Conservation (phyloP, 2,329 filamentous ascomycete species). For the Cladosporium sphaerospermum region DNA sequence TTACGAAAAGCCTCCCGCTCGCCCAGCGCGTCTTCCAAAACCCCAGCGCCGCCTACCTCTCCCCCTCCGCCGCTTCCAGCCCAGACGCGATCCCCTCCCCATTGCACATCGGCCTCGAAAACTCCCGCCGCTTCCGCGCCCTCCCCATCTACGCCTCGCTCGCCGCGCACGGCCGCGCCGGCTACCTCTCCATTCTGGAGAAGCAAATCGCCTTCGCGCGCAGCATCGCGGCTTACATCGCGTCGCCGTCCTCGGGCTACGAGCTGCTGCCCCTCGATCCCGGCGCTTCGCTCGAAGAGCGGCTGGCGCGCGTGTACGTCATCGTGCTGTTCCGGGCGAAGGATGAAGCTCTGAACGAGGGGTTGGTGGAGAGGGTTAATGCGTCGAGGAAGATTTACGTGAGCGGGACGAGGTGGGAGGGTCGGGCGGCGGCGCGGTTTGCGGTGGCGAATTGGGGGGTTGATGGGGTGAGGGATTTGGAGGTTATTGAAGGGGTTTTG, state of each 20-base stretch:
- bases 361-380: conserved; percentile 69
- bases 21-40: conserved; percentile 68
- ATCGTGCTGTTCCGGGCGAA: conserved; percentile 73
- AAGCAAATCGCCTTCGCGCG: conserved; percentile 68
- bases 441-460: conserved; percentile 83
- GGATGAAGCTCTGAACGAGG: conserved; percentile 56
- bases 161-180: conserved; percentile 63
- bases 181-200: conserved; percentile 63
- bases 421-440: conserved; percentile 67
- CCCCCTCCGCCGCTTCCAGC: conserved; percentile 20
- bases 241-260: conserved; percentile 52
- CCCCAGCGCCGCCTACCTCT: conserved; percentile 77
- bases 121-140: conserved; percentile 83
- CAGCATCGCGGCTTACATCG: conserved; percentile 58
- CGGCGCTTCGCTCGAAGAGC: conserved; percentile 32
- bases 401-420: conserved; percentile 73
- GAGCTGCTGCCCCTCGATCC: conserved; percentile 53
- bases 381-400: conserved; percentile 69
- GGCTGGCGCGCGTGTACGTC: conserved; percentile 54
- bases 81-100: conserved; percentile 61
- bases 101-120: conserved; percentile 81
- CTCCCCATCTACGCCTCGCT: conserved; percentile 83
- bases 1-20: conserved; percentile 58
- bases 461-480: conserved; percentile 60
- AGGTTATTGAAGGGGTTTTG: conserved; percentile 59